Base-by-base conservation (phyloP, 441 rosid genomes). In the Gossypium schwendimanii region DNA sequence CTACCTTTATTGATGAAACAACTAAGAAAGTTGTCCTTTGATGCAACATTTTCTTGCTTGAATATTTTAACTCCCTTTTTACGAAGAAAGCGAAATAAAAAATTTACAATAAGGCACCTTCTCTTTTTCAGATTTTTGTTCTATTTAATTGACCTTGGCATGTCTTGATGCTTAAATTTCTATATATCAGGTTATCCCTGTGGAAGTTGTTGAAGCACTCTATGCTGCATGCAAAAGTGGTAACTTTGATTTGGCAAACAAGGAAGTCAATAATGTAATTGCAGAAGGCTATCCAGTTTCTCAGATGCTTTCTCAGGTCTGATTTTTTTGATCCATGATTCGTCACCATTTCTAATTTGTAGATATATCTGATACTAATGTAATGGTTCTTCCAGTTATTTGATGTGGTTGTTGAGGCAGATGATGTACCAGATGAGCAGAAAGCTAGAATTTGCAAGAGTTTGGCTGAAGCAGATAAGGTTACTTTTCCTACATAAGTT, bases 271-370 rank as follows among this genome's bases (percentile, higher is more conserved):
- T 78, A 78, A 85, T 72, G 76, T 90, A 62, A 90, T 90, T 62
- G 92, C 92, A 47, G 98, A 91, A 79, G 99, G 98, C 41, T 91
- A 88, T 85, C 97, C 98, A 9, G 97, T 87, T 68, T 87, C 97
- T 74, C 95, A 93, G 84, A 80, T 93, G 87, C 88, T 93, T 81
- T 79, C 84, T 75, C 97, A 90, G 95, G 99, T 93, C 18, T 60
- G 18, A 18, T 52, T 72, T 77, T 64, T 62, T 47, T 68, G 21
- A 23, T 52, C 53, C 28, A 18, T n/a, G 69, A 1, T 23, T 62
- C 39, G 31, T 63, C 64, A 6, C 24, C 61, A 39, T 57, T 12
- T 53, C 72, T 44, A 33, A 26, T 45, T 53, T 3, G 62, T 59
- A 26, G 63, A 59, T 59, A 12, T 73, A 36, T 59, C 41, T 24